Evolutionary conservation across 2,329 filamentous ascomycete species (phyloP), one percentile per base, ranked within the genome.

Genomic region (Penicillium sp.): DNA sequence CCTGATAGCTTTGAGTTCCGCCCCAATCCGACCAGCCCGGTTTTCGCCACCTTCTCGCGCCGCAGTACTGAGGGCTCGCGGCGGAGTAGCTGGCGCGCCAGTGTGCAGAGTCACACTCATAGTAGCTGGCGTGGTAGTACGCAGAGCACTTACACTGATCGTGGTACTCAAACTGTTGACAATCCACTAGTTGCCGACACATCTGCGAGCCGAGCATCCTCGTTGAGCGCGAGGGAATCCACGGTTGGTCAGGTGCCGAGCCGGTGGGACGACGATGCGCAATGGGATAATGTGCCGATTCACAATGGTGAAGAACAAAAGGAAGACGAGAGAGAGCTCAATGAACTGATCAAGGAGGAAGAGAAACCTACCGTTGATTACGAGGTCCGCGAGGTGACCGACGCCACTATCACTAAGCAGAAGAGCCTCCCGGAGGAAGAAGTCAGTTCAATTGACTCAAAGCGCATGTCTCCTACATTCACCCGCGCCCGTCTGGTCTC

Each of bases 1-100:
- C 89, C 85, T 71, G 88, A 85, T 47, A 81, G 86, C 56, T 94
- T 96, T 65, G 87, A 91, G 61, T 93, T 87, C 68, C 82, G 82
- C 55, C 86, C 88, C 3, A 81, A 77, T 42, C 85, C 87, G 1
- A 81, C 81, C 8, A 95, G 88, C 65, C 88, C 89, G 6, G 60
- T 74, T 29, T 82, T 75, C 67, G 72, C 65, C 68, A 82, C 72
- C 66, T 81, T 79, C 57, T 65, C 66, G 29, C 69, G 86, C 50
- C 81, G 80, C 62, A 95, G 87, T 68, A 72, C 82, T 18, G 86
- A 89, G 52, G 86, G 84, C 8, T 76, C 77, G 44, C 64, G 62
- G 27, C 64, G 66, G 28, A 66, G 80, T 54, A 95, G 88, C 67
- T 89, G 78, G 77, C 72, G 77, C 47, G 71, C 81, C 56, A 87